phyloP scores from a whole-genome alignment of 352 stramenopile genomes.

The Salisapilia sapeloensis region DNA sequence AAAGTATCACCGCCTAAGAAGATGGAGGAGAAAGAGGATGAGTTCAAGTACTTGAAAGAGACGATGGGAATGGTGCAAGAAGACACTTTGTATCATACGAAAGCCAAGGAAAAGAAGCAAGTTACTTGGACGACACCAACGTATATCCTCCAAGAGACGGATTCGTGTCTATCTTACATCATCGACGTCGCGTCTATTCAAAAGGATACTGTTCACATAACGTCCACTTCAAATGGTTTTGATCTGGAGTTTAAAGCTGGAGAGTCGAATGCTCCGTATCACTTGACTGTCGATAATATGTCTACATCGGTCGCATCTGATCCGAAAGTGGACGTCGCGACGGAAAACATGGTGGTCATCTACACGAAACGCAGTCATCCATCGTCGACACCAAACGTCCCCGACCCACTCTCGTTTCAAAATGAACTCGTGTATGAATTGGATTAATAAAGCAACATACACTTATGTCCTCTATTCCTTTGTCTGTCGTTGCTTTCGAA shows the following conservation, averaged over 20 bases:
- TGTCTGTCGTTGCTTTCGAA: constrained; percentile 28
- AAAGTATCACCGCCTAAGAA: neutral
- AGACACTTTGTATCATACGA: constrained; percentile 19
- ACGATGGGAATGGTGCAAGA: constrained; percentile 50
- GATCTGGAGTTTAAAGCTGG: constrained; percentile 11
- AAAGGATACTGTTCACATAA: constrained; percentile 3
- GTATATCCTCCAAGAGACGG: constrained; percentile 25
- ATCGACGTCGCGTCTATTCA: constrained; percentile 19
- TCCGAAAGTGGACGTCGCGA: constrained; percentile 33
- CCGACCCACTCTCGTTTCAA: constrained; percentile 13
- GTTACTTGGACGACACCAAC: constrained; percentile 4
- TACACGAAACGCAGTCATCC: neutral
- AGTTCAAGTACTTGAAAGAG: constrained; percentile 37
- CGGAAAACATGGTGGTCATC: constrained; percentile 57
- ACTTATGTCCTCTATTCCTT: constrained; percentile 7
- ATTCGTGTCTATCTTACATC: constrained; percentile 27
- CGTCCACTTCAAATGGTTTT: constrained; percentile 20
- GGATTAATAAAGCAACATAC: constrained; percentile 15
- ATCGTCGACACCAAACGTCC: neutral
- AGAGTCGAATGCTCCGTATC: constrained; percentile 7
- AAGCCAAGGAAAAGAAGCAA: neutral
- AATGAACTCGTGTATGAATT: constrained; percentile 61
- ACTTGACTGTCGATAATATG: constrained; percentile 14
- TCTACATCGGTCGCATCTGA: constrained; percentile 10
- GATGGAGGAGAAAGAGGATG: constrained; percentile 9